phyloP scores from a whole-genome alignment of 352 stramenopile genomes.

The Vaucheria bursata region DNA sequence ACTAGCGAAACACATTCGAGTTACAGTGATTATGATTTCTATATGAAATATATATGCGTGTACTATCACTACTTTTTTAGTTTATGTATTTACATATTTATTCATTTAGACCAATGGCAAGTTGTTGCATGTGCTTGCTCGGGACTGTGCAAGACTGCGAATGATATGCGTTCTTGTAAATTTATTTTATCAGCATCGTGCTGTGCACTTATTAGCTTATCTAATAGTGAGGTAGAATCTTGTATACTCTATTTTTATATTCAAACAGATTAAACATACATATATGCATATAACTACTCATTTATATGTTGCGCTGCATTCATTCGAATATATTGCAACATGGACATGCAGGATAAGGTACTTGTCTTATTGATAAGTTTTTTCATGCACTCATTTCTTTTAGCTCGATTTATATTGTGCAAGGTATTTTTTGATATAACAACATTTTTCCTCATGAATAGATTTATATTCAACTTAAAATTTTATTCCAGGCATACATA shows the following conservation, averaged over 20 bases:
- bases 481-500: too few species aligned
- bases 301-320: background rate
- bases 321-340: background rate
- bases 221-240: background rate
- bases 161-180: background rate
- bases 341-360: background rate
- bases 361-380: background rate
- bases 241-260: background rate
- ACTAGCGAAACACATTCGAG: background rate
- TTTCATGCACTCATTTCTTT: too few species aligned
- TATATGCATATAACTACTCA: background rate
- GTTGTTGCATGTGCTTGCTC: background rate
- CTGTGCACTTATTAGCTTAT: background rate
- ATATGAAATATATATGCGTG: background rate
- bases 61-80: background rate
- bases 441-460: too few species aligned
- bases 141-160: background rate
- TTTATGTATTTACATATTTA: background rate
- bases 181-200: background rate
- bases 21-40: background rate
- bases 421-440: too few species aligned
- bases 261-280: background rate
- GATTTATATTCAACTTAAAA: too few species aligned
- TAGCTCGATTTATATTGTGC: too few species aligned
- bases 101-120: background rate